These are phyloP conservation scores for Collybia sp. DNA, from an alignment of 768 basidiomycete genomes.

Conservation along the genomic window DNA sequence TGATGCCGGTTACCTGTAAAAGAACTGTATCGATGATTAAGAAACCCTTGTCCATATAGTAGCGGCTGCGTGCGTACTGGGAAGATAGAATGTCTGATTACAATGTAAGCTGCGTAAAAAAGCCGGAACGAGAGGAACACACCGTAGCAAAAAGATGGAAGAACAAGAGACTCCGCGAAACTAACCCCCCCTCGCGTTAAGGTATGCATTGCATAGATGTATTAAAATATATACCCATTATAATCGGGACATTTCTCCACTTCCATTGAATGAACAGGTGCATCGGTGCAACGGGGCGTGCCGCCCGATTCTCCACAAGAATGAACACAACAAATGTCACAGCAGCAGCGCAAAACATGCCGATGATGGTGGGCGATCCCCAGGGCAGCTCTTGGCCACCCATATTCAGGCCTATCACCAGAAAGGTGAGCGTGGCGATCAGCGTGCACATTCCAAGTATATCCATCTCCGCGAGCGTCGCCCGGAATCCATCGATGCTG, in stretches of 20 bases:
- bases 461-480: constrained; percentile 12
- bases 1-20: constrained; percentile 17
- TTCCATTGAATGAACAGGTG: constrained; percentile 17
- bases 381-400: constrained; percentile 20
- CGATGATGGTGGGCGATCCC: constrained; percentile 18
- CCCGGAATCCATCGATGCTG: constrained; percentile 5
- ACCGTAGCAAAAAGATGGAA: constrained; percentile 19
- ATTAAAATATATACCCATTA: constrained; percentile 10
- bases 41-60: not conserved
- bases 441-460: constrained; percentile 17
- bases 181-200: constrained; percentile 4
- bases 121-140: constrained; percentile 1
- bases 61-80: constrained; percentile 8
- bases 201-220: not conserved
- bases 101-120: not conserved
- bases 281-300: constrained; percentile 15
- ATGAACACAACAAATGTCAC: constrained; percentile 15
- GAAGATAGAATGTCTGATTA: constrained; percentile 17
- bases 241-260: constrained; percentile 21
- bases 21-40: constrained; percentile 9
- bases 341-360: constrained; percentile 15
- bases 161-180: constrained; percentile 14
- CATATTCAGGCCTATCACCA: constrained; percentile 19
- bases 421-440: constrained; percentile 14
- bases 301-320: constrained; percentile 15